Percentiles rank a stretch among this genome's conserved stretches.
Evolutionary conservation across 2,329 filamentous ascomycete genomes (phyloP).

Genomic region (Trichoderma koningiopsis): DNA sequence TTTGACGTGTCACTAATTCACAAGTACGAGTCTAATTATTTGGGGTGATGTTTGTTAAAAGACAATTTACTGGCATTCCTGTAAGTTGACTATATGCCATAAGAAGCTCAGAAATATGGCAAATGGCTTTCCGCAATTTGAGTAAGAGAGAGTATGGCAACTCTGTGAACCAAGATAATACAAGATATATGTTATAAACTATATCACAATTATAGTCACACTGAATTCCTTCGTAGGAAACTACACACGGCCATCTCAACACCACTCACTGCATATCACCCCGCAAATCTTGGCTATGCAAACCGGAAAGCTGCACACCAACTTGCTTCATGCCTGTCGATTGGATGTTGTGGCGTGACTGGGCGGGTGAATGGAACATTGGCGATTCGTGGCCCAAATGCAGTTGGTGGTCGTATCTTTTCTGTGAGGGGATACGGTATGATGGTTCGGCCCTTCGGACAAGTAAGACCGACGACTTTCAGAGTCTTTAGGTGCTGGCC

Average conservation of each 20-base stretch:
- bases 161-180: background rate
- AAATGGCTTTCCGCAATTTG: background rate
- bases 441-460: background rate
- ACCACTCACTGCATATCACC: background rate
- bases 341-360: background rate
- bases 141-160: background rate
- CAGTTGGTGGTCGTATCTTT: background rate
- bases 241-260: background rate
- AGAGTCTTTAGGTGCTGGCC: background rate
- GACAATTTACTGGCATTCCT: background rate
- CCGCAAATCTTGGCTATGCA: conserved; percentile 21
- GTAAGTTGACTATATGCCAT: background rate
- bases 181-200: background rate
- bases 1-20: background rate
- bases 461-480: background rate
- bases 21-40: background rate
- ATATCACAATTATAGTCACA: background rate
- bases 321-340: background rate
- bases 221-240: background rate
- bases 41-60: background rate
- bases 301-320: conserved; percentile 6
- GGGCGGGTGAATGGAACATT: conserved; percentile 12
- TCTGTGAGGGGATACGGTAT: background rate
- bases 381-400: no score
- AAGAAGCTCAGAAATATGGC: background rate